Conservation (phyloP, 176 grass and related monocot genomes). For the Oryza longistaminata region DNA sequence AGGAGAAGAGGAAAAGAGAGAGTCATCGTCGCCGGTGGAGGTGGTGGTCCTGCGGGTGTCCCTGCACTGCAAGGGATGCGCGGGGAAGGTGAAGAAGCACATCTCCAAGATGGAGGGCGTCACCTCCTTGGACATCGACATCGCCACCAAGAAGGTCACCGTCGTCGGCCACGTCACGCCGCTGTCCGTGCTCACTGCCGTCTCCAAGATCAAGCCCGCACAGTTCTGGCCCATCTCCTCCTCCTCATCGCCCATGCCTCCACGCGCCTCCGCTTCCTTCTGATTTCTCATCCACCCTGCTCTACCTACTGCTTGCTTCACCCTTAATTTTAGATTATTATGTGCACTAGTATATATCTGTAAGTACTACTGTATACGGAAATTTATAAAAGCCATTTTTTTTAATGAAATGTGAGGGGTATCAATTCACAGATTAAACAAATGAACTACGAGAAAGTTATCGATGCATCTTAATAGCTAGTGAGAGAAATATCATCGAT, state of each 20-base stretch:
- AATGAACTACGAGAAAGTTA: no score
- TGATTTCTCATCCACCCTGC: background rate
- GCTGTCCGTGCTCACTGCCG: slow-evolving; percentile 72
- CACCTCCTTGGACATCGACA: slow-evolving; percentile 81
- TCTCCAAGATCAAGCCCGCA: slow-evolving; percentile 88
- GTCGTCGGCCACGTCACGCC: slow-evolving; percentile 81
- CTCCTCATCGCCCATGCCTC: background rate
- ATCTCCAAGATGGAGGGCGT: slow-evolving; percentile 90
- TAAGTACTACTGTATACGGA: no score
- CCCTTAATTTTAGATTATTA: no score
- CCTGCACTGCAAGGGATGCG: slow-evolving; percentile 91
- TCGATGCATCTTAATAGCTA: no score
- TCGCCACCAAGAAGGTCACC: slow-evolving; percentile 87
- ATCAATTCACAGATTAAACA: no score
- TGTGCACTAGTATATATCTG: no score
- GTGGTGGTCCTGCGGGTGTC: slow-evolving; percentile 70
- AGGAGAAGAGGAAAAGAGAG: background rate
- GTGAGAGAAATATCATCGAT: no score
- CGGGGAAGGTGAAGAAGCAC: slow-evolving; percentile 84
- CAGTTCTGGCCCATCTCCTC: slow-evolving; percentile 62
- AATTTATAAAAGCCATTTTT: no score
- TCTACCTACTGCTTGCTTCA: no score
- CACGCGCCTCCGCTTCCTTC: slow-evolving; percentile 52
- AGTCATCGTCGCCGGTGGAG: slow-evolving; percentile 8
- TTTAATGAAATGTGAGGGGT: no score